Evolutionary conservation across 129 eudicot genomes (phyloP), one percentile per base, ranked within the genome.

Genomic region (Flaveria robusta): DNA sequence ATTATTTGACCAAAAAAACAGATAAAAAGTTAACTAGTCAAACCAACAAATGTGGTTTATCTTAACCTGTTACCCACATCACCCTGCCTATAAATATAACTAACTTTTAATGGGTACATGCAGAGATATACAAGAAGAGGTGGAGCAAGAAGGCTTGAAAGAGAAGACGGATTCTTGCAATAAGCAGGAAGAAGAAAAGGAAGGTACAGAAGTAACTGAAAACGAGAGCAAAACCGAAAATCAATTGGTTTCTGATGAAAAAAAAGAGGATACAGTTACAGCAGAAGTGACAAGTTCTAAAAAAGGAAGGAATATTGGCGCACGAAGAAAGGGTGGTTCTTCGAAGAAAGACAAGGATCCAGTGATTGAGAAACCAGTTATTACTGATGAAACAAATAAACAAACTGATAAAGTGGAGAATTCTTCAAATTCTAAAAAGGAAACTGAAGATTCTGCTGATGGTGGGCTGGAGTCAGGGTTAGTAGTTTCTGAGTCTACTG

Each of bases 101-200:
- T 78, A 74, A 68, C 66, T 15, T 81, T 24, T 14, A 68, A 51
- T 47, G 49, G 43, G 73, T 70, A 60, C 70, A 66, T 84, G 86
- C 94, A 95, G 99, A 72, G 60, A 52, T 58, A 75, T 70, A 8
- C 46, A 76, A 67, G 85, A 79, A 60, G 67, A 65, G 19, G 75
- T 79, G 83, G 96, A 70, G 31, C 82, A 68, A 46, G 87, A 86
- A 58, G 80, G 60, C 74, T 62, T 45, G 69, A 84, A 86, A 63
- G 83, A 84, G 13, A 76, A 70, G 64, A 79, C 70, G 2, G 74
- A 52, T 31, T 79, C 71, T 71, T 77, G 65, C 55, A 82, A 59
- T 69, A 80, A 73, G 39, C 70, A 37, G 31, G 75, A 68, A 26
- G 87, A 82, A 26, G 87, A 79, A 1, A 84, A 79, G 11, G 86